Conservation (phyloP, 129 eudicot genomes). For the Ambrosia artemisiifolia region DNA sequence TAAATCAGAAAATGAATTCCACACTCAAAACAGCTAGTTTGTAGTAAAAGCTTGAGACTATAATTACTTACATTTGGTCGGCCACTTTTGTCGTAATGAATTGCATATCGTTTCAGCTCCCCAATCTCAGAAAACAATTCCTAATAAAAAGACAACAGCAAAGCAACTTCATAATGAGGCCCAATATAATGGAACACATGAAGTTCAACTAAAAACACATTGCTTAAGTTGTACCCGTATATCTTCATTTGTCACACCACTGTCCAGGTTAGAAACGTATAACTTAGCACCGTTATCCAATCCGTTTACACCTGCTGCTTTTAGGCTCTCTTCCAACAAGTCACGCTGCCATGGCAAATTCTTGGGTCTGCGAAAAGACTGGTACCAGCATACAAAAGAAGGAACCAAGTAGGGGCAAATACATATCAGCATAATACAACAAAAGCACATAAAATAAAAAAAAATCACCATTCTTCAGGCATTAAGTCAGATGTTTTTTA, state of each 20-base stretch:
- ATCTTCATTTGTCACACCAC: slow-evolving; percentile 88
- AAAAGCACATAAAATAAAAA: slow-evolving; percentile 32
- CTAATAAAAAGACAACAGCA: slow-evolving; percentile 47
- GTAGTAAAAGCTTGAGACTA: neutral
- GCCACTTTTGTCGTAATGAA: slow-evolving; percentile 83
- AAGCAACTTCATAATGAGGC: slow-evolving; percentile 27
- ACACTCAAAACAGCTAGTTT: neutral
- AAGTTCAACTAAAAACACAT: slow-evolving; percentile 20
- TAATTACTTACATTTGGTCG: slow-evolving; percentile 74
- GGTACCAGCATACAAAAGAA: slow-evolving; percentile 60
- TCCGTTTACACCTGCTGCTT: slow-evolving; percentile 68
- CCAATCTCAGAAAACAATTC: slow-evolving; percentile 91
- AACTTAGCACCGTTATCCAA: slow-evolving; percentile 72
- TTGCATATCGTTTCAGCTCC: slow-evolving; percentile 86
- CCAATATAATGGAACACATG: neutral
- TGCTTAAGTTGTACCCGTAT: slow-evolving; percentile 74
- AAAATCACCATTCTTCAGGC: slow-evolving; percentile 43
- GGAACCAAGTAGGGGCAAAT: slow-evolving; percentile 41
- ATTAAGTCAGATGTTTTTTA: slow-evolving; percentile 21
- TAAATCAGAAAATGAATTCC: neutral
- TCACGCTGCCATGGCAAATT: slow-evolving; percentile 78
- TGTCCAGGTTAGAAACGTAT: slow-evolving; percentile 72
- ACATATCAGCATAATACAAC: slow-evolving; percentile 59
- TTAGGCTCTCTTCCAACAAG: slow-evolving; percentile 81
- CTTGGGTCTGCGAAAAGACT: slow-evolving; percentile 80